A percentile compares a stretch with the other conserved stretches of the same genome.
Evolutionary conservation across 352 stramenopile genomes (phyloP).

Genomic region (Pilasporangium apinafurcum): DNA sequence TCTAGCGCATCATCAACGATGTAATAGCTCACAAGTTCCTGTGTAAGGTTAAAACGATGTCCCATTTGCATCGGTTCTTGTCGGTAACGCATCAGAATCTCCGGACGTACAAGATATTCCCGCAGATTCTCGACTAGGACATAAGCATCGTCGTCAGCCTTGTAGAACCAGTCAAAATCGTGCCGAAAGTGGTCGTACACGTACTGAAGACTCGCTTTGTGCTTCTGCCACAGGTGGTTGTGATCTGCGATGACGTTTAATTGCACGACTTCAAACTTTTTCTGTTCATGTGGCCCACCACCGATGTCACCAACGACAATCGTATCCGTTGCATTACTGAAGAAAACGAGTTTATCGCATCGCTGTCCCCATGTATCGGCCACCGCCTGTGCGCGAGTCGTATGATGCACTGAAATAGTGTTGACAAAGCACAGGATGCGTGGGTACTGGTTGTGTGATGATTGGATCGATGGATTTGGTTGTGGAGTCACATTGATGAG

Average conservation of each 20-base stretch:
- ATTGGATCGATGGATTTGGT: not conserved
- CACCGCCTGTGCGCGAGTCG: slow-evolving; percentile 48
- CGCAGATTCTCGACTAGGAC: slow-evolving; percentile 77
- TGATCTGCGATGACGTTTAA: slow-evolving; percentile 69
- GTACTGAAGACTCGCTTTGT: slow-evolving; percentile 68
- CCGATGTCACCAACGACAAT: slow-evolving; percentile 27
- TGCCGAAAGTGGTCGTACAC: slow-evolving; percentile 66
- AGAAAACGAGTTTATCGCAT: slow-evolving; percentile 77
- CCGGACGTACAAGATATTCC: slow-evolving; percentile 44
- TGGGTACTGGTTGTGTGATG: slow-evolving; percentile 18
- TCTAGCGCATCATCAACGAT: slow-evolving; percentile 60
- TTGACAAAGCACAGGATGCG: slow-evolving; percentile 77
- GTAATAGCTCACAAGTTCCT: slow-evolving; percentile 70
- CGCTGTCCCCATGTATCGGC: slow-evolving; percentile 79
- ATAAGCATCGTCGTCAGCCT: slow-evolving; percentile 78
- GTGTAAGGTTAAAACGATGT: slow-evolving; percentile 71
- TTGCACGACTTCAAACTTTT: slow-evolving; percentile 47
- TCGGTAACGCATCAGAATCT: slow-evolving; percentile 52
- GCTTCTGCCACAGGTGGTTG: slow-evolving; percentile 82
- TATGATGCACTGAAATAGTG: slow-evolving; percentile 70
- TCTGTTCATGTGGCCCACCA: slow-evolving; percentile 2
- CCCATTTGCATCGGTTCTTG: slow-evolving; percentile 73
- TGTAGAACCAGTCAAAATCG: slow-evolving; percentile 86
- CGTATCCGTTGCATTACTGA: slow-evolving; percentile 62
- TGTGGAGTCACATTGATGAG: slow-evolving; percentile 37